These are phyloP conservation scores for Isoetes taiwanensis DNA, from an alignment of 75 land plant species.

Conservation along the genomic window DNA sequence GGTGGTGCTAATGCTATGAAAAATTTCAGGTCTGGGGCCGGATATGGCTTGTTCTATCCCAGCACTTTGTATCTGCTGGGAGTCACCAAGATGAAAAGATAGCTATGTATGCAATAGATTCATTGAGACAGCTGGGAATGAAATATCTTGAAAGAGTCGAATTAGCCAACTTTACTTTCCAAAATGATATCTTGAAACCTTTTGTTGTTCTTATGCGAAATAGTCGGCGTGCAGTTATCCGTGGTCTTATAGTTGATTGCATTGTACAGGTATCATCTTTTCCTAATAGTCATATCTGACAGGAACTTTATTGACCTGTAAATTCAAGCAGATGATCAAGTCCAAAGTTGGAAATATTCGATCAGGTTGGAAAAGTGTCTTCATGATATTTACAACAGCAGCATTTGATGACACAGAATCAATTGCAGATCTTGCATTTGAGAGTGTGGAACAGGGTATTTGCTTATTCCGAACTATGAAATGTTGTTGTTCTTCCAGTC, in stretches of 20 bases:
- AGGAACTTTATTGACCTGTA: constrained; percentile 2
- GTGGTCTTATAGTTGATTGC: constrained; percentile 88
- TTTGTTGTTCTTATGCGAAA: constrained; percentile 89
- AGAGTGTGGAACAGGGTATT: constrained; percentile 89
- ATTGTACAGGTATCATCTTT: constrained; percentile 61
- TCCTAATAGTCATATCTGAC: background rate
- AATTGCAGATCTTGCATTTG: constrained; percentile 91
- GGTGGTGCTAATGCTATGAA: too few relatives aligned
- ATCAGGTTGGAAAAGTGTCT: constrained; percentile 95
- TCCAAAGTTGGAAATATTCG: constrained; percentile 96
- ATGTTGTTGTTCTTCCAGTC: background rate
- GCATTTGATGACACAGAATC: constrained; percentile 76
- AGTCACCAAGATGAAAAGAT: constrained; percentile 92
- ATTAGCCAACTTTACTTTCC: constrained; percentile 85
- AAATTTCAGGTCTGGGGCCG: constrained; percentile 78
- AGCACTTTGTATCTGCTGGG: constrained; percentile 86
- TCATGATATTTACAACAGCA: constrained; percentile 94
- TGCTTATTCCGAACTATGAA: background rate
- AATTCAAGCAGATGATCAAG: constrained; percentile 63
- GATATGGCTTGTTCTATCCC: constrained; percentile 84
- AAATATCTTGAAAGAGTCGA: constrained; percentile 92
- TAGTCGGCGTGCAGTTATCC: constrained; percentile 45
- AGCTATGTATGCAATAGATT: constrained; percentile 97
- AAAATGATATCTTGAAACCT: constrained; percentile 93
- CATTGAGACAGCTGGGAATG: constrained; percentile 87